Conservation (phyloP, 139 green algal species). For the Chlamydomonas sp. region DNA sequence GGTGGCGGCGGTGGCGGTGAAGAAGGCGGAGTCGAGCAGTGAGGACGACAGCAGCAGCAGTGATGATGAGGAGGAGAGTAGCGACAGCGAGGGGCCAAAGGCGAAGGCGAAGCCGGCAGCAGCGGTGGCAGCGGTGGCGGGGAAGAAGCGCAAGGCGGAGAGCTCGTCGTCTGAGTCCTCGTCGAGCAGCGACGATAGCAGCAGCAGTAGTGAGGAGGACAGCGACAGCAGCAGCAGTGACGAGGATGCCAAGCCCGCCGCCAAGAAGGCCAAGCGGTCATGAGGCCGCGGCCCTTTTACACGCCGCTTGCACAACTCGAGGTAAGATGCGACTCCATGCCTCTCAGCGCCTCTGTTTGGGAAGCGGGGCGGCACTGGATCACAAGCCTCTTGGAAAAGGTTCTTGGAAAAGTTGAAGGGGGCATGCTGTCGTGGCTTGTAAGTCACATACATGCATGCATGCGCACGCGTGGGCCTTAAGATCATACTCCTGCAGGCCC, state of each 20-base stretch:
- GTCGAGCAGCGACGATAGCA: neutral
- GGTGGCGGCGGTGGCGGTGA: no score
- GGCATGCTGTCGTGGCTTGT: neutral
- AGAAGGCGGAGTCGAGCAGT: no score
- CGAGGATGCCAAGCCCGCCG: neutral
- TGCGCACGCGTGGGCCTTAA: slow-evolving; percentile 36
- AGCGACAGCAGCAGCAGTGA: neutral
- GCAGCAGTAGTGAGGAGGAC: neutral
- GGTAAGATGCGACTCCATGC: no score
- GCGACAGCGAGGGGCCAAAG: no score
- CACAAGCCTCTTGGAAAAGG: neutral
- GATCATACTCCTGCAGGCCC: slow-evolving; percentile 32
- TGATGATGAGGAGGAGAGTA: no score
- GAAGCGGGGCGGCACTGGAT: neutral
- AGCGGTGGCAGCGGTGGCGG: neutral
- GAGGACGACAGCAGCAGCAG: no score
- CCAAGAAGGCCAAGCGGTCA: slow-evolving; percentile 10
- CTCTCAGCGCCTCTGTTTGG: neutral
- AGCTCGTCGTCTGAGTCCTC: no score
- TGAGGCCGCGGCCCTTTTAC: neutral
- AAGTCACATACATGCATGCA: neutral
- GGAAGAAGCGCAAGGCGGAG: neutral
- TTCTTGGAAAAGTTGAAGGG: neutral
- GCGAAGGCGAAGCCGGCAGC: neutral
- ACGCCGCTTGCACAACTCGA: neutral